phyloP scores from a whole-genome alignment of 257 asterid species.

The Avicennia marina region DNA sequence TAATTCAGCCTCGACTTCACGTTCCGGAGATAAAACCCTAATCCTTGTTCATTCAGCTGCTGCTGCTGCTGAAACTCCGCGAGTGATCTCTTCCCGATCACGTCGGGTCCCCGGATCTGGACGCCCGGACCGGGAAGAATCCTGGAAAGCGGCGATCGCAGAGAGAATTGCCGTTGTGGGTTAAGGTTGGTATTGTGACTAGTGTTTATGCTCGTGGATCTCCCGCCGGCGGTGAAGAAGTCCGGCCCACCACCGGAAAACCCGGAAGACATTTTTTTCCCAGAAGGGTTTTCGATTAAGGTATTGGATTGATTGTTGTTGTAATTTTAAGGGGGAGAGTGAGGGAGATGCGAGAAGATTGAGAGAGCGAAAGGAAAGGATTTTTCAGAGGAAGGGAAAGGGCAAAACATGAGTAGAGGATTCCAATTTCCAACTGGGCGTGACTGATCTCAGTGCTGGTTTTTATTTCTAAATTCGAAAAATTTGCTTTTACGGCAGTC shows the following conservation, averaged over 20 bases:
- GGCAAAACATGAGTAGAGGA: not conserved
- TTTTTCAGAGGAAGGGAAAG: slow-evolving; percentile 8
- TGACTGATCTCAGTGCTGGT: slow-evolving; percentile 16
- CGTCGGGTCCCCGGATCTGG: slow-evolving; percentile 48
- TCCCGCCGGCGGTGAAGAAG: slow-evolving; percentile 35
- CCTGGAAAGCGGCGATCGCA: slow-evolving; percentile 44
- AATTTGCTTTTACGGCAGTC: slow-evolving; percentile 25
- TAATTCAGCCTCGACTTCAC: slow-evolving; percentile 49
- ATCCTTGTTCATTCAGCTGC: slow-evolving; percentile 25
- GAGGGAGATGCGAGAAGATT: too few species aligned
- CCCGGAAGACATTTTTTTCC: slow-evolving; percentile 50
- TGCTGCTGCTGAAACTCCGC: slow-evolving; percentile 49
- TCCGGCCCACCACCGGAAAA: slow-evolving; percentile 50
- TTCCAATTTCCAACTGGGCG: slow-evolving; percentile 50
- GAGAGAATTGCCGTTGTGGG: slow-evolving; percentile 29
- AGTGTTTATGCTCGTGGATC: slow-evolving; percentile 29
- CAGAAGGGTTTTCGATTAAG: slow-evolving; percentile 18
- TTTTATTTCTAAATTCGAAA: slow-evolving; percentile 29
- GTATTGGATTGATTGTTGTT: slow-evolving; percentile 40
- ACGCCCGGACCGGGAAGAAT: slow-evolving; percentile 29
- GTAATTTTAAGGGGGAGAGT: slow-evolving; percentile 27
- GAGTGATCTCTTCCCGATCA: slow-evolving; percentile 59
- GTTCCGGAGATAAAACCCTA: slow-evolving; percentile 50
- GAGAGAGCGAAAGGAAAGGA: slow-evolving; percentile 13
- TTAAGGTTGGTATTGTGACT: not conserved